These are phyloP conservation scores for Cyclostephanos invisitatus DNA, from an alignment of 108 stramenopile species.

Conservation along the genomic window DNA sequence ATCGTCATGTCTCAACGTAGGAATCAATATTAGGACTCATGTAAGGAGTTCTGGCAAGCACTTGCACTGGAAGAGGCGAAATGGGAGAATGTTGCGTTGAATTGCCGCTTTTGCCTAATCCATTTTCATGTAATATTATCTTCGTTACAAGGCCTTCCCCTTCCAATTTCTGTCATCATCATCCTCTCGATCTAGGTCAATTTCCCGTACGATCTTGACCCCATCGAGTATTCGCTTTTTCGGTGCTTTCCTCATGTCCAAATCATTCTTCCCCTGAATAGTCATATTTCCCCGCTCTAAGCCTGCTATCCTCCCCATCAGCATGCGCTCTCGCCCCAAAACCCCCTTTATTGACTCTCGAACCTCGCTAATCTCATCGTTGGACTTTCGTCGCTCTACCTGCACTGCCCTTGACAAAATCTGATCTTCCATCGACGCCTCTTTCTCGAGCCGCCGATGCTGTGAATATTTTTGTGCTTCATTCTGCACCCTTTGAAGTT, in stretches of 20 bases:
- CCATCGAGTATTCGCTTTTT: constrained; percentile 15
- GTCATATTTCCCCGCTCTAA: not conserved
- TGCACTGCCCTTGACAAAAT: constrained; percentile 20
- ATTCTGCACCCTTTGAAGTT: constrained; percentile 26
- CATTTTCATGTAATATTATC: not conserved
- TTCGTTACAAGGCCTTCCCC: constrained; percentile 9
- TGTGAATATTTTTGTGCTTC: constrained; percentile 20
- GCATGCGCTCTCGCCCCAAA: constrained; percentile 25
- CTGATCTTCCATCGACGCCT: constrained; percentile 18
- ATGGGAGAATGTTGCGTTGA: no score
- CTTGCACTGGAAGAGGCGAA: no score
- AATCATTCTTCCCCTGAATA: constrained; percentile 19
- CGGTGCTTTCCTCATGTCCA: constrained; percentile 13
- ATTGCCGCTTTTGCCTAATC: no score
- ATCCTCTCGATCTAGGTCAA: constrained; percentile 9
- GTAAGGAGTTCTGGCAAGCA: no score
- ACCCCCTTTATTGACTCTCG: constrained; percentile 27
- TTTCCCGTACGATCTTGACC: constrained; percentile 23
- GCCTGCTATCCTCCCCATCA: constrained; percentile 22
- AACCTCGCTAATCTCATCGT: constrained; percentile 28
- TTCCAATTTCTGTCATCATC: constrained; percentile 7
- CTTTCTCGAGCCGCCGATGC: constrained; percentile 35
- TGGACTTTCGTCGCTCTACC: constrained; percentile 30
- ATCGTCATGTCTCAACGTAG: no score
- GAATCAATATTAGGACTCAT: no score